Evolutionary conservation across 257 asterid species (phyloP).

Genomic region (Leonotis leonurus): DNA sequence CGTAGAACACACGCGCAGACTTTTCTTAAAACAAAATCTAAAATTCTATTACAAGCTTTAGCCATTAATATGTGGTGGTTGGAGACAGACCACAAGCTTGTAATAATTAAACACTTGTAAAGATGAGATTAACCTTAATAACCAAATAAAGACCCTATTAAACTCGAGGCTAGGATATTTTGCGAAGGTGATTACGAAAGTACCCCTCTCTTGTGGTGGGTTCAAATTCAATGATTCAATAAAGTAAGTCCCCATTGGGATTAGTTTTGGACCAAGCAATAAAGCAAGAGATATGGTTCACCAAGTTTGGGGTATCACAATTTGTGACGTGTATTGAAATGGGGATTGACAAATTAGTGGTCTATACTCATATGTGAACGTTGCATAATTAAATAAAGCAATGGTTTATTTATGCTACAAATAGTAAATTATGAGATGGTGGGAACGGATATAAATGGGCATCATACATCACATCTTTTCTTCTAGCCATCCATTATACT

Average conservation of each 20-base stretch:
- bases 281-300: conserved; percentile 26
- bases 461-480: neutral
- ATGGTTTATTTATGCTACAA: neutral
- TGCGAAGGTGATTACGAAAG: neutral
- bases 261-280: conserved; percentile 9
- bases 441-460: neutral
- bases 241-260: neutral
- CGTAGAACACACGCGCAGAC: neutral
- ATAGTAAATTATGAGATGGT: neutral
- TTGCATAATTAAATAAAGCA: neutral
- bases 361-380: neutral
- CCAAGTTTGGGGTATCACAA: conserved; percentile 15
- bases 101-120: neutral
- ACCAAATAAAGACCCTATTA: neutral
- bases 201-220: neutral
- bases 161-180: conserved; percentile 4
- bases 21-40: neutral
- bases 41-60: neutral
- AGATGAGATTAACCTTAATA: neutral
- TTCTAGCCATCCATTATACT: neutral
- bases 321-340: conserved; percentile 1
- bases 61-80: neutral
- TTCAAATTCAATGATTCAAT: neutral
- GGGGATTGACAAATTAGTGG: conserved; percentile 17
- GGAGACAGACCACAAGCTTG: conserved; percentile 5